phyloP scores from a whole-genome alignment of 768 basidiomycete species.

The Tricholoma bakamatsutake region DNA sequence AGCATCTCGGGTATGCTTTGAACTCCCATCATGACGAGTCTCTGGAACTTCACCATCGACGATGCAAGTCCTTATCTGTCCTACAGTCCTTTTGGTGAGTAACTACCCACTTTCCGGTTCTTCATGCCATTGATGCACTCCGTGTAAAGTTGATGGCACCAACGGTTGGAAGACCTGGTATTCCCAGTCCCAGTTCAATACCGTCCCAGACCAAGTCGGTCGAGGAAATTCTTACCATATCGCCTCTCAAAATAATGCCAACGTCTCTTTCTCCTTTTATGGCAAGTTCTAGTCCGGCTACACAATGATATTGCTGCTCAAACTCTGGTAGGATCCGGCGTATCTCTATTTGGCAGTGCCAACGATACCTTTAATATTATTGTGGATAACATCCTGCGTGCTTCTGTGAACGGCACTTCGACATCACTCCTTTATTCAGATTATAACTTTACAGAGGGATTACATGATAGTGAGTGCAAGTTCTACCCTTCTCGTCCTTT shows the following conservation, averaged over 20 bases:
- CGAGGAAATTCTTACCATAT: conserved; percentile 12
- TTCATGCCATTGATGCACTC: not conserved
- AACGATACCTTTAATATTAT: conserved; percentile 12
- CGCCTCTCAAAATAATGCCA: conserved; percentile 9
- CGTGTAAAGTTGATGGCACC: conserved; percentile 5
- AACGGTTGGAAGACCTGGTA: conserved; percentile 14
- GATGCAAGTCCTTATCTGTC: conserved; percentile 15
- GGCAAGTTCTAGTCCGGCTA: conserved; percentile 5
- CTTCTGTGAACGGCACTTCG: not conserved
- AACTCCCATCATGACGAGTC: conserved; percentile 12
- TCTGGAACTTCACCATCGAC: conserved; percentile 17
- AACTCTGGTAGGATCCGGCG: conserved; percentile 7
- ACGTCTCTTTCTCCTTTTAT: conserved; percentile 13
- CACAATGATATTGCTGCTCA: not conserved
- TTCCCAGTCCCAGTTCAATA: conserved; percentile 5
- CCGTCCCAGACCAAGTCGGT: conserved; percentile 6
- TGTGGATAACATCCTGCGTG: conserved; percentile 9
- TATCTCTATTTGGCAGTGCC: conserved; percentile 8
- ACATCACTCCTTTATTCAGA: conserved; percentile 10
- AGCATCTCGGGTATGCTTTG: conserved; percentile 6
- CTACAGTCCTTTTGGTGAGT: conserved; percentile 13
- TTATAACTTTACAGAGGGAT: conserved; percentile 6
- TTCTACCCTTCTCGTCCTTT: not conserved
- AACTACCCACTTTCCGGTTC: not conserved
- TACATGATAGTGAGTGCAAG: conserved; percentile 8